These are phyloP conservation scores for Hanseniaspora nectarophila DNA, from an alignment of 805 yeast genomes.

Conservation along the genomic window DNA sequence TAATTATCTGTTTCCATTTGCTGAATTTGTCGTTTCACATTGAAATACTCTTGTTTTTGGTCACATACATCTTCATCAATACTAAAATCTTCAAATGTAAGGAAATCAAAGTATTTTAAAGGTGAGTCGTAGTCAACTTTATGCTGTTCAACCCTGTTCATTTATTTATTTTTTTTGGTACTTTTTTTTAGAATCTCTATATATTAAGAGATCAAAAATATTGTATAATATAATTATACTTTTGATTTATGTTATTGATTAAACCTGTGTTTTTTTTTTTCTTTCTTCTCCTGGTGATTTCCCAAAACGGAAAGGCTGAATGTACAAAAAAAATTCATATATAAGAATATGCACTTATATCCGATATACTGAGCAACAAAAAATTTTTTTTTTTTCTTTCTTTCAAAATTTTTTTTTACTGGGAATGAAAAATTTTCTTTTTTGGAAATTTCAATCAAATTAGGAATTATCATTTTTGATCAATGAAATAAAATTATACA, in stretches of 20 bases:
- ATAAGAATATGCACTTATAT: no score
- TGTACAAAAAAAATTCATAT: neutral
- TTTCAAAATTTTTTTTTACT: neutral
- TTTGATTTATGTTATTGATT: no score
- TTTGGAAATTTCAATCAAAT: neutral
- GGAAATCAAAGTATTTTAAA: neutral
- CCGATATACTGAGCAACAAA: neutral
- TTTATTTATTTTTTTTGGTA: neutral
- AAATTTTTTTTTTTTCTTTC: neutral
- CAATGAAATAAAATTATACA: no score
- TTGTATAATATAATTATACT: no score
- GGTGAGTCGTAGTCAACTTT: slow-evolving; percentile 12
- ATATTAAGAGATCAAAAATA: no score
- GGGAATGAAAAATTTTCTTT: neutral
- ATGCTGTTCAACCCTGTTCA: neutral
- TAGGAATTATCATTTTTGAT: no score
- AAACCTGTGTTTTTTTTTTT: neutral
- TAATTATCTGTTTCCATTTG: neutral
- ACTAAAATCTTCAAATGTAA: neutral
- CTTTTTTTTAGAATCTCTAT: neutral
- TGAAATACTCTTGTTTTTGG: neutral
- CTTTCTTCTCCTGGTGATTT: no score
- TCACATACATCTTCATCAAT: neutral
- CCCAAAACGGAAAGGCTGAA: neutral
- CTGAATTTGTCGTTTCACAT: neutral